These are phyloP conservation scores for Xylariaceae sp. DNA, from an alignment of 2,329 filamentous ascomycete species.

Conservation along the genomic window DNA sequence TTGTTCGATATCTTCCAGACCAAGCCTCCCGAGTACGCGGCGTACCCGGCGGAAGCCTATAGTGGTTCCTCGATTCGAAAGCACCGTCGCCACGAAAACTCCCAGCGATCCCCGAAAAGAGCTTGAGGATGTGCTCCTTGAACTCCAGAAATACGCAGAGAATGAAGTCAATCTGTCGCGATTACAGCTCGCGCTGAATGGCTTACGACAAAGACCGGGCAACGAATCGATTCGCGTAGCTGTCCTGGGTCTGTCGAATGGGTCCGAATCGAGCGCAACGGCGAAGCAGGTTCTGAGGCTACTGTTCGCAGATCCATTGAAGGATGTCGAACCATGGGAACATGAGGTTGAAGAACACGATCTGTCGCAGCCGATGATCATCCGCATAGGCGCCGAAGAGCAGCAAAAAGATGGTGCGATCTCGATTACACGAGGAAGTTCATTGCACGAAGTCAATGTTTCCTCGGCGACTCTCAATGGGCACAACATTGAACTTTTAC, in stretches of 20 bases:
- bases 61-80: conserved; percentile 18
- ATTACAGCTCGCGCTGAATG: conserved; percentile 66
- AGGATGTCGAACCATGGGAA: conserved; percentile 63
- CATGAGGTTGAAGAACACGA: conserved; percentile 50
- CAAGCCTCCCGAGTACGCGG: conserved; percentile 6
- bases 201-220: conserved; percentile 53
- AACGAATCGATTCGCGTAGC: conserved; percentile 56
- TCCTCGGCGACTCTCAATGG: conserved; percentile 59
- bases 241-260: conserved; percentile 44
- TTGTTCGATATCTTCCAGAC: conserved; percentile 21
- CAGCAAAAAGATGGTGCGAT: conserved; percentile 35
- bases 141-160: conserved; percentile 57
- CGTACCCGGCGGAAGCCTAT: conserved; percentile 17
- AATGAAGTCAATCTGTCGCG: conserved; percentile 64
- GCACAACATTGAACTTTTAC: conserved; percentile 60
- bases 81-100: conserved; percentile 12
- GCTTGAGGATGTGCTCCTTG: conserved; percentile 54
- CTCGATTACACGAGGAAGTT: conserved; percentile 35
- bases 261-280: conserved; percentile 36
- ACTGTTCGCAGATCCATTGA: conserved; percentile 66
- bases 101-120: conserved; percentile 37
- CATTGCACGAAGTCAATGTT: conserved; percentile 56
- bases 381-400: conserved; percentile 47
- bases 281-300: conserved; percentile 65
- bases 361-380: conserved; percentile 53